Evolutionary conservation across 1,284 basidiomycete species (phyloP), one percentile per base, ranked within the genome.

Genomic region (Coriolopsis trogii): DNA sequence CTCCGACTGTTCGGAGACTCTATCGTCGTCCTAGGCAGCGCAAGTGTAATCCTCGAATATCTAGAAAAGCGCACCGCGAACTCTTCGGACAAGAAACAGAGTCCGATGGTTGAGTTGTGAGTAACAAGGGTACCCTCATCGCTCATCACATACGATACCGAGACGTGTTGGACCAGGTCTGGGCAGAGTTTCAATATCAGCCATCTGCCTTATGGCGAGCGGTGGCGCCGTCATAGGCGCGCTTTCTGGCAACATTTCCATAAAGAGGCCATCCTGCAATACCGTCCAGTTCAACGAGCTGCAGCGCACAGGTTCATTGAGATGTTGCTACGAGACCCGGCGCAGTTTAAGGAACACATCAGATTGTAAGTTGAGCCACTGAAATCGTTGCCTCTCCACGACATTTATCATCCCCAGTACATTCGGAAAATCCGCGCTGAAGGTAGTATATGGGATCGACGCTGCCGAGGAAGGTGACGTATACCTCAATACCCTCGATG

Each of bases 161-260:
- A 20, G 8, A 16, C 15, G 41, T 16, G 41, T 31, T 20, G 51
- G 59, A 3, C 30, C 31, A 49, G 53, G 51, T 36, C 33, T 16
- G 33, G 33, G 16, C 20, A n/a, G n/a, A 36, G 16, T n/a, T 50
- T 51, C 12, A 48, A 31, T 20, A 29, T 64, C 18, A 49, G 33
- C 1, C 37, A 63, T 39, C 59, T 60, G 49, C 49, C 36, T 2
- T 64, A 64, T 34, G 63, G 61, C 2, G 49, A 60, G 16, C 10
- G 41, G 24, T 67, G 65, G 65, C 41, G 60, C 10, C 31, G 46
- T 5, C 40, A 55, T 33, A 55, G 60, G 9, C 52, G 60, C 4
- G 53, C 56, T 1, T 58, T 63, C 29, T 63, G 63, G 52, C 60
- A 62, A 33, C 28, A 48, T 21, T 60, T 57, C 44, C 29, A 51